Evolutionary conservation across 1,284 basidiomycete species (phyloP).

Genomic region (Ganoderma meredithae): DNA sequence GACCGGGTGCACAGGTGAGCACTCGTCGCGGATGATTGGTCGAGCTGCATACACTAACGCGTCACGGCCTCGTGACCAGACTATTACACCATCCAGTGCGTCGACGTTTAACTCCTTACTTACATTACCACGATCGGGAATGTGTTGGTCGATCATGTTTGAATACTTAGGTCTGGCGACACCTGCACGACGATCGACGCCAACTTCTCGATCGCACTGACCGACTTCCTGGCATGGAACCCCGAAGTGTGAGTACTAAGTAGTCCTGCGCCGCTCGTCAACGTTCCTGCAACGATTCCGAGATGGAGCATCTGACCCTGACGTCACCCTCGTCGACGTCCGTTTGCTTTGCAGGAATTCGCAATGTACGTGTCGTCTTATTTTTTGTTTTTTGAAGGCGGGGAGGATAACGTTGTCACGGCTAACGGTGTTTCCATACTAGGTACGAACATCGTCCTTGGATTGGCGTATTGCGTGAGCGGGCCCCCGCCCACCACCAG

Average conservation of each 20-base stretch:
- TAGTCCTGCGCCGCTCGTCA: neutral
- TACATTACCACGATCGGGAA: neutral
- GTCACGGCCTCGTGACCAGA: neutral
- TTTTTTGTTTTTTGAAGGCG: neutral
- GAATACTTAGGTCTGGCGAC: constrained; percentile 18
- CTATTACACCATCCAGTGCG: neutral
- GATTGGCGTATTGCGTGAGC: neutral
- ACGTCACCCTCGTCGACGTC: neutral
- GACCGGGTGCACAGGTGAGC: neutral
- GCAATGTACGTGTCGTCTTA: neutral
- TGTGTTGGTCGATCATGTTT: neutral
- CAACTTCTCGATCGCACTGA: constrained; percentile 14
- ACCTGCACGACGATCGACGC: constrained; percentile 21
- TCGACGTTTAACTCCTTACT: neutral
- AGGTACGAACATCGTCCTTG: neutral
- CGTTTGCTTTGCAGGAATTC: neutral
- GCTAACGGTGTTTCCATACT: constrained; percentile 1
- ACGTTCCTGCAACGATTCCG: neutral
- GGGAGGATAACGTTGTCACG: neutral
- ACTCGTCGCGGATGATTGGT: neutral
- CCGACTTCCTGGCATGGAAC: constrained; percentile 17
- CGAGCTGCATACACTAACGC: neutral
- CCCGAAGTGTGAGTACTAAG: neutral
- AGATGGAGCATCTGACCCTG: neutral
- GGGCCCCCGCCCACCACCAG: constrained; percentile 11